phyloP scores from a whole-genome alignment of 2,329 filamentous ascomycete genomes.

The Scleromitrula shiraiana region DNA sequence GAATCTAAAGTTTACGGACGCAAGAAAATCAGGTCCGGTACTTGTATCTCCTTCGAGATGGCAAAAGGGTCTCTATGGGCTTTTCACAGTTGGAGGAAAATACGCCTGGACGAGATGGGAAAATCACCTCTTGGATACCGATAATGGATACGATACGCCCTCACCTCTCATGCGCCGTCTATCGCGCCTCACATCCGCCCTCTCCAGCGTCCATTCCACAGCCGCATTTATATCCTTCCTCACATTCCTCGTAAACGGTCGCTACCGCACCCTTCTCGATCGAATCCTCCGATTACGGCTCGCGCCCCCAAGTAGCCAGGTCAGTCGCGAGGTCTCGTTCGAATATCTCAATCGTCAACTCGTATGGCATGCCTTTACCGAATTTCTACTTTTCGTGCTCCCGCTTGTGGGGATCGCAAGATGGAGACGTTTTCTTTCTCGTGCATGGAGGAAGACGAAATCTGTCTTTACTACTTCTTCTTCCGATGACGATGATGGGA shows the following conservation, averaged over 20 bases:
- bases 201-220: constrained; percentile 69
- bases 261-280: constrained; percentile 86
- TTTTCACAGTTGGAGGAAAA: constrained; percentile 77
- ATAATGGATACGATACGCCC: constrained; percentile 64
- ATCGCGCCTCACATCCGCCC: constrained; percentile 58
- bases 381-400: constrained; percentile 95
- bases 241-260: constrained; percentile 82
- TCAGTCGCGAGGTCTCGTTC: constrained; percentile 87
- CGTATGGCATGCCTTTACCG: constrained; percentile 99
- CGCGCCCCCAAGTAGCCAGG: constrained; percentile 74
- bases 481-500: constrained; percentile 30
- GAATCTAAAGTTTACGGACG: constrained; percentile 84
- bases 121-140: constrained; percentile 68
- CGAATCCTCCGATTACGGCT: constrained; percentile 76
- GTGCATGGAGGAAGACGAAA: constrained; percentile 77
- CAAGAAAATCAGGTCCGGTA: constrained; percentile 54
- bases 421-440: constrained; percentile 83
- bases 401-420: constrained; percentile 90
- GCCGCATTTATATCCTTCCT: constrained; percentile 81
- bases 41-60: constrained; percentile 63
- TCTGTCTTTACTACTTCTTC: constrained; percentile 27
- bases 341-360: constrained; percentile 96
- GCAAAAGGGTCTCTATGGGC: constrained; percentile 79
- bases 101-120: constrained; percentile 94
- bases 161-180: constrained; percentile 46